Percentiles rank a stretch among this genome's conserved stretches.
Conservation (phyloP, 257 asterid genomes). For the Voacanga thouarsii region DNA sequence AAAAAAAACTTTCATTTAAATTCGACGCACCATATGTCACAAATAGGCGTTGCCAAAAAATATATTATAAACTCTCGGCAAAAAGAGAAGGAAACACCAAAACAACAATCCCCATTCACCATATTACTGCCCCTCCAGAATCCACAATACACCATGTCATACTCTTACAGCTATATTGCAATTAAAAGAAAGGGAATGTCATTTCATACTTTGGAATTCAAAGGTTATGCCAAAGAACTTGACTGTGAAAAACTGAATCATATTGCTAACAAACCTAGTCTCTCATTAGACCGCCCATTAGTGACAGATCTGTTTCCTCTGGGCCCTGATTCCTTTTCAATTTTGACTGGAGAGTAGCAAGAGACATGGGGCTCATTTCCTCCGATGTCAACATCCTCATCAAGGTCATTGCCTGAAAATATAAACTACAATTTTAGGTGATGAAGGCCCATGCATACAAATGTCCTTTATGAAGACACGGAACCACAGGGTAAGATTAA, state of each 20-base stretch:
- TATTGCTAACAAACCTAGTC: constrained; percentile 15
- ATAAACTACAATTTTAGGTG: neutral
- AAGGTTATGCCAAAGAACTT: neutral
- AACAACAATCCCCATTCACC: neutral
- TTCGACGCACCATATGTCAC: too few relatives aligned
- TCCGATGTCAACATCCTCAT: constrained; percentile 80
- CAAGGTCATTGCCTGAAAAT: constrained; percentile 49
- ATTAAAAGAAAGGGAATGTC: neutral
- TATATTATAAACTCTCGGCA: neutral
- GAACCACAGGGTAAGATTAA: constrained; percentile 19
- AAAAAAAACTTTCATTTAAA: too few relatives aligned
- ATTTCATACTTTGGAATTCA: neutral
- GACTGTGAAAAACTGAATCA: neutral
- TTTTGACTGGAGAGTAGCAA: constrained; percentile 59
- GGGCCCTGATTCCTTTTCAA: constrained; percentile 48
- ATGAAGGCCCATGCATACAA: neutral
- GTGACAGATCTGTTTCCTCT: constrained; percentile 41
- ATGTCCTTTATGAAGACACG: constrained; percentile 11
- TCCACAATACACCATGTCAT: neutral
- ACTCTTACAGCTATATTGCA: neutral
- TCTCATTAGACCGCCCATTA: constrained; percentile 39
- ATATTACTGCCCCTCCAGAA: neutral
- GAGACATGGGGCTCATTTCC: constrained; percentile 80
- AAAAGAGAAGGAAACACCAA: neutral
- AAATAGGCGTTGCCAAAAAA: too few relatives aligned